These are phyloP conservation scores for Diplocarpon mali DNA, from an alignment of 2,329 filamentous ascomycete species.

Conservation along the genomic window DNA sequence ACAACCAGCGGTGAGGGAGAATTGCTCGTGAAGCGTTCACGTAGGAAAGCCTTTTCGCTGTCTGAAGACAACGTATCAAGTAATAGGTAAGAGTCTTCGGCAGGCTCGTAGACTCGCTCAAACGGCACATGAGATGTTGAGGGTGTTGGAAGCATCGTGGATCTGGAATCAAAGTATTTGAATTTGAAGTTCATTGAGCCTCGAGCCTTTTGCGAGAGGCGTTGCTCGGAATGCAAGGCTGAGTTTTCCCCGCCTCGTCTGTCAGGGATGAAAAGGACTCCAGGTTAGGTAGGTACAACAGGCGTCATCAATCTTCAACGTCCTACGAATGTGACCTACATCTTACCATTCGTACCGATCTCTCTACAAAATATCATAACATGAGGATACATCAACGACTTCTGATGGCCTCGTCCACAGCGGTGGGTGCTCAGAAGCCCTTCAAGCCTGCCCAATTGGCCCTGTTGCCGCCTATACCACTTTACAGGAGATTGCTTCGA, in stretches of 20 bases:
- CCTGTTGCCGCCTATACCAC: constrained; percentile 44
- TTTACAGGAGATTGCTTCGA: constrained; percentile 81
- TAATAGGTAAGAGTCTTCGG: constrained; percentile 90
- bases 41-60: constrained; percentile 22
- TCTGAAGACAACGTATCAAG: constrained; percentile 76
- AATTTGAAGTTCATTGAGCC: too few species aligned
- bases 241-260: background rate
- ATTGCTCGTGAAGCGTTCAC: constrained; percentile 11
- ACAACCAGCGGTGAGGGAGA: constrained; percentile 52
- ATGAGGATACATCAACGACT: constrained; percentile 20
- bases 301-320: too few species aligned
- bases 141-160: constrained; percentile 77
- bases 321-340: too few species aligned
- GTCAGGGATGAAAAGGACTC: too few species aligned
- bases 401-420: constrained; percentile 20
- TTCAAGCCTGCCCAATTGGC: constrained; percentile 23
- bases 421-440: constrained; percentile 14
- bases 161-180: too few species aligned
- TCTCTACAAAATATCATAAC: background rate
- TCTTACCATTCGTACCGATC: too few species aligned
- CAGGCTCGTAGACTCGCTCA: constrained; percentile 83
- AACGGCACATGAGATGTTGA: constrained; percentile 87
- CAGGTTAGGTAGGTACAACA: too few species aligned
- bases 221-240: background rate
- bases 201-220: background rate